Evolutionary conservation across 2,329 filamentous ascomycete species (phyloP), one percentile per base, ranked within the genome.

Genomic region (Pochonia chlamydosporia): DNA sequence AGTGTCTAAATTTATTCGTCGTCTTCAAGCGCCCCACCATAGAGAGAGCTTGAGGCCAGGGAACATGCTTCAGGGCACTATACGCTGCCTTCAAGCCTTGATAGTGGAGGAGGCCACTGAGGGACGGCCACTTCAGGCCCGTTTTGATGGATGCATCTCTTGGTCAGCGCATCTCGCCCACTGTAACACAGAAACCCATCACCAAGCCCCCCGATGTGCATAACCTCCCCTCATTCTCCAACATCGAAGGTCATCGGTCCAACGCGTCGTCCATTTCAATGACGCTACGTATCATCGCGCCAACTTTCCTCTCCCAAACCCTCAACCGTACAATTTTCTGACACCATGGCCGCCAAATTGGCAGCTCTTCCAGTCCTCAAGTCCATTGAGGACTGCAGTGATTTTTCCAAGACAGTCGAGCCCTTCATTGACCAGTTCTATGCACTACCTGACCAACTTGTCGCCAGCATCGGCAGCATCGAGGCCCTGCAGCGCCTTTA

Each of bases 401-500:
- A 90, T 65, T 95, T 83, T 66, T 71, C 75, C 54, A 80, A 81
- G 58, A 87, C 87, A 1, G 84, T 96, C 55, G 72, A 81, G 54
- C 90, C 90, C 9, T 96, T 81, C 64, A 61, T 89, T 40, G 73
- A 79, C 9, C 84, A 90, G 64, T 72, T 91, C 48, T 78, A 79
- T 61, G 73, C 81, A 58, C 76, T 96, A 26, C 88, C 89, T 10
- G 71, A 77, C 48, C 79, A 81, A 55, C 62, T 87, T 45, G 63
- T 81, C 51, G 76, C 79, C 43, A 79, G 78, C 55, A 71, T 81
- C 53, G 74, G 75, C 54, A 81, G 79, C 61, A 67, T 77, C 28
- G 75, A 81, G 44, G 79, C 73, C 44, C 70, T 96, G 46, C 74
- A 81, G 57, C 72, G 82, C 40, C 70, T 96, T 48, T 99, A 97